Percentiles rank a stretch among this genome's conserved stretches.
These are phyloP conservation scores for Pneumocystis murina DNA, from an alignment of 1,139 yeast genomes.

Conservation along the genomic window DNA sequence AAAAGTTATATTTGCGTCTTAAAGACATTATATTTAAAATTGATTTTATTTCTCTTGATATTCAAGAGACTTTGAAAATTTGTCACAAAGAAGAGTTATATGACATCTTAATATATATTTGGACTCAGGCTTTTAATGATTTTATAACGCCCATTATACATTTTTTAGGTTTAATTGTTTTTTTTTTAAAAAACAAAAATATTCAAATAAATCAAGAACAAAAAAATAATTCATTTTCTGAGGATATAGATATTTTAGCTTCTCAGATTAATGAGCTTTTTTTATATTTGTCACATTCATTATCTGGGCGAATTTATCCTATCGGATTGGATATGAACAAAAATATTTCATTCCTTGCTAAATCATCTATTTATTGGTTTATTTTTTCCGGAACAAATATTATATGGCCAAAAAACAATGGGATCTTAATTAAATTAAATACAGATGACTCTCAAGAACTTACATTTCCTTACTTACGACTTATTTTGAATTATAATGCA, in stretches of 20 bases:
- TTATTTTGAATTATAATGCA: slow-evolving; percentile 37
- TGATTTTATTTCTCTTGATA: slow-evolving; percentile 52
- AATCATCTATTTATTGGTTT: slow-evolving; percentile 35
- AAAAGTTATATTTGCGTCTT: slow-evolving; percentile 33
- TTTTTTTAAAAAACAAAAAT: slow-evolving; percentile 2
- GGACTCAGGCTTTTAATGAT: slow-evolving; percentile 52
- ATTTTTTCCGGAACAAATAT: slow-evolving; percentile 40
- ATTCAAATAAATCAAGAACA: slow-evolving; percentile 3
- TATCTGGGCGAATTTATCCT: slow-evolving; percentile 70
- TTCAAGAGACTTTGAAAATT: slow-evolving; percentile 50
- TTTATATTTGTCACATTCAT: slow-evolving; percentile 49
- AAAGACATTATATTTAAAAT: slow-evolving; percentile 54
- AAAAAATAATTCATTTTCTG: slow-evolving; percentile 7
- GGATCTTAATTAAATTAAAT: slow-evolving; percentile 18
- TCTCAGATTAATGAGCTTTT: slow-evolving; percentile 30
- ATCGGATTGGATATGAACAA: slow-evolving; percentile 37
- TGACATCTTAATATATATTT: slow-evolving; percentile 51
- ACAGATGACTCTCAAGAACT: slow-evolving; percentile 24
- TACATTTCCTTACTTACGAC: slow-evolving; percentile 45
- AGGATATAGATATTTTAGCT: neutral
- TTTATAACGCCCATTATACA: slow-evolving; percentile 53
- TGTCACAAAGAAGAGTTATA: slow-evolving; percentile 40
- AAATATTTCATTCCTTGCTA: slow-evolving; percentile 26
- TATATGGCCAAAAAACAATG: slow-evolving; percentile 32
- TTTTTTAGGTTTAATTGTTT: slow-evolving; percentile 25